phyloP scores from a whole-genome alignment of 2,329 filamentous ascomycete species.

The Calonectria pteridis region DNA sequence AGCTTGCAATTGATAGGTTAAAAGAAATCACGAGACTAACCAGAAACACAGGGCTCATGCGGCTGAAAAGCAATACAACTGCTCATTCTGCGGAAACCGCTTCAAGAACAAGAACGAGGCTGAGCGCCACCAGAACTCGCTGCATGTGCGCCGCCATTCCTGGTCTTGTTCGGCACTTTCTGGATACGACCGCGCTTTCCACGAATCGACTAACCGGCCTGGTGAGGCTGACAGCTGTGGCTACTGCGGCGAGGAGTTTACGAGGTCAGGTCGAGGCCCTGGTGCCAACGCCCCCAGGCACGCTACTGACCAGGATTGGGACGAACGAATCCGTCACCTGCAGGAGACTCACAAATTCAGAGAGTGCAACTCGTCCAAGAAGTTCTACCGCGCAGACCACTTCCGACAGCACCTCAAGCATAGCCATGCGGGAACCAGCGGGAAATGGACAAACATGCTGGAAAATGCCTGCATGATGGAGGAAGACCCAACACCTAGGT shows the following conservation, averaged over 20 bases:
- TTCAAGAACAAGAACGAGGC: conserved; percentile 99
- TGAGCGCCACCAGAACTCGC: conserved; percentile 94
- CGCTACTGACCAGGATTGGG: conserved; percentile 88
- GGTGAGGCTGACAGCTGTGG: conserved; percentile 86
- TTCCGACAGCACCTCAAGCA: conserved; percentile 99
- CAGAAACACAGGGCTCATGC: conserved; percentile 77
- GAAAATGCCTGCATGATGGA: conserved; percentile 97
- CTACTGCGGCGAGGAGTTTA: conserved; percentile 94
- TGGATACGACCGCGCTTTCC: conserved; percentile 85
- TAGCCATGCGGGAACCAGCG: conserved; percentile 94
- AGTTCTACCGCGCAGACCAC: conserved; percentile 97
- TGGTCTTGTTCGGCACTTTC: conserved; percentile 95
- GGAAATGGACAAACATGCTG: conserved; percentile 99
- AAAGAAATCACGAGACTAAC: conserved; percentile 38
- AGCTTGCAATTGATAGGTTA: not conserved
- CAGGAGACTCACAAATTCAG: conserved; percentile 95
- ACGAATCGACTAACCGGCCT: conserved; percentile 78
- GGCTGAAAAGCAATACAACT: conserved; percentile 96
- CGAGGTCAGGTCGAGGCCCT: conserved; percentile 60
- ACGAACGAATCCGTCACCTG: conserved; percentile 85
- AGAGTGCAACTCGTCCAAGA: conserved; percentile 98
- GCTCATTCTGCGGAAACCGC: conserved; percentile 90
- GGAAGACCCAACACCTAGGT: conserved; percentile 68
- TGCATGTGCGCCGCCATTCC: conserved; percentile 91
- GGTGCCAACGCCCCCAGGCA: conserved; percentile 53